Evolutionary conservation across 1,284 basidiomycete species (phyloP).

Genomic region (Naganishia sp.): DNA sequence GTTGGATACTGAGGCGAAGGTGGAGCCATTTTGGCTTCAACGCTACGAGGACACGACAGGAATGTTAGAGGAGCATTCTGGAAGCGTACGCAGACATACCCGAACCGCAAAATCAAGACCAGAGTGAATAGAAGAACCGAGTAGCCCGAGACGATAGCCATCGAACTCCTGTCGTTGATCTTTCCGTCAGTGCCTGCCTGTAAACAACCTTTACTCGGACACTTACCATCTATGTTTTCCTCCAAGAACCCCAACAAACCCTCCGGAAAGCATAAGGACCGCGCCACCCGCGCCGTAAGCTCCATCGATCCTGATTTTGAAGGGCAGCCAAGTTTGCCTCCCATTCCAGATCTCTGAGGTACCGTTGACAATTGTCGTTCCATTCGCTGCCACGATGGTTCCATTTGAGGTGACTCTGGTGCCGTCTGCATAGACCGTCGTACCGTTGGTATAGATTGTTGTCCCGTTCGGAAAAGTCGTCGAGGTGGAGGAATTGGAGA

Average conservation of each 20-base stretch:
- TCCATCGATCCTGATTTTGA: conserved; percentile 74
- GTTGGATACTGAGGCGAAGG: conserved; percentile 74
- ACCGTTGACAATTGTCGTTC: conserved; percentile 36
- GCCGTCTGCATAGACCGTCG: conserved; percentile 22
- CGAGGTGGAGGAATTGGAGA: conserved; percentile 35
- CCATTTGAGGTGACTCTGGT: conserved; percentile 34
- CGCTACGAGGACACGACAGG: background rate
- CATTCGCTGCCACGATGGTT: conserved; percentile 37
- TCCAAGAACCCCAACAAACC: conserved; percentile 85
- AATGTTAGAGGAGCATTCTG: conserved; percentile 8
- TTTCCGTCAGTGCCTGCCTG: background rate
- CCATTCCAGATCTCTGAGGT: conserved; percentile 43
- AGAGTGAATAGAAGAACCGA: conserved; percentile 79
- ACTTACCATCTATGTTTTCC: conserved; percentile 86
- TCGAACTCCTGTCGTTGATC: conserved; percentile 69
- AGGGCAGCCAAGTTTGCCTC: conserved; percentile 48
- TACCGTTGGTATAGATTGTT: conserved; percentile 37
- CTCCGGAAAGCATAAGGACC: conserved; percentile 81
- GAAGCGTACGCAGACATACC: conserved; percentile 50
- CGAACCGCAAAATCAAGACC: conserved; percentile 86
- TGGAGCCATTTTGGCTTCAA: conserved; percentile 44
- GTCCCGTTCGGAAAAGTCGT: conserved; percentile 33
- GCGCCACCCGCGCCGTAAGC: conserved; percentile 87
- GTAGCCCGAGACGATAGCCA: conserved; percentile 89
- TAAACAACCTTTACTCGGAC: background rate